Percentiles rank a stretch among this genome's conserved stretches.
Conservation (phyloP, 192 early-diverging fungal species). For the Entophlyctis helioformis region DNA sequence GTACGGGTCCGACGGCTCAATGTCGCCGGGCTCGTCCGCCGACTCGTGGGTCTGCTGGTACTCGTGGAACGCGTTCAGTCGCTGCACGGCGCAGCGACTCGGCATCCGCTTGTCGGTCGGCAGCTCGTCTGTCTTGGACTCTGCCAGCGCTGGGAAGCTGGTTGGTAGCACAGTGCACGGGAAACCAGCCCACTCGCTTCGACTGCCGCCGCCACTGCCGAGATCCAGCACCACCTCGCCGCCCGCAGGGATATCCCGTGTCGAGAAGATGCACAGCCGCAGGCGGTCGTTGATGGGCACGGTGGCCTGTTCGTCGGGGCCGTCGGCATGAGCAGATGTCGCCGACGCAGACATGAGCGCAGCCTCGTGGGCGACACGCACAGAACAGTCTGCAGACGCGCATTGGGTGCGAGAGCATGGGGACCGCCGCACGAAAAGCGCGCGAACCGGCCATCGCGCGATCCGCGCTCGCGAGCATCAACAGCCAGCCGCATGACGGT, state of each 20-base stretch:
- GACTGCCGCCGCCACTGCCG: neutral
- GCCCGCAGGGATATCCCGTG: conserved; percentile 4
- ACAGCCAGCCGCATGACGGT: conserved; percentile 7
- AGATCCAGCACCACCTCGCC: conserved; percentile 22
- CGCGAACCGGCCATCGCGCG: conserved; percentile 19
- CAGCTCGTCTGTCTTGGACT: neutral
- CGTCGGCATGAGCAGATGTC: neutral
- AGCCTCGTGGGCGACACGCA: neutral
- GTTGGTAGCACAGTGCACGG: neutral
- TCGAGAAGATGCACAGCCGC: conserved; percentile 19
- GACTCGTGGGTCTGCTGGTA: no score
- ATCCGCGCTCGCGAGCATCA: conserved; percentile 20
- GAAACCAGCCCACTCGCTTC: conserved; percentile 10
- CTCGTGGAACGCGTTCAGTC: neutral
- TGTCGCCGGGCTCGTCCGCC: no score
- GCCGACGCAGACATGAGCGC: neutral
- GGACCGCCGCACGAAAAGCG: conserved; percentile 16
- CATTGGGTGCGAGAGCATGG: conserved; percentile 11
- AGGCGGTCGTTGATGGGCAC: conserved; percentile 8
- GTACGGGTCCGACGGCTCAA: no score
- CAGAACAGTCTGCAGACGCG: conserved; percentile 13
- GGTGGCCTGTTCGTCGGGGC: neutral
- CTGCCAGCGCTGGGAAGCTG: neutral
- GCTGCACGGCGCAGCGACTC: no score
- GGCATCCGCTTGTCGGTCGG: no score